Evolutionary conservation across 2,329 filamentous ascomycete genomes (phyloP), one percentile per base, ranked within the genome.

Genomic region (Onygenales sp.): DNA sequence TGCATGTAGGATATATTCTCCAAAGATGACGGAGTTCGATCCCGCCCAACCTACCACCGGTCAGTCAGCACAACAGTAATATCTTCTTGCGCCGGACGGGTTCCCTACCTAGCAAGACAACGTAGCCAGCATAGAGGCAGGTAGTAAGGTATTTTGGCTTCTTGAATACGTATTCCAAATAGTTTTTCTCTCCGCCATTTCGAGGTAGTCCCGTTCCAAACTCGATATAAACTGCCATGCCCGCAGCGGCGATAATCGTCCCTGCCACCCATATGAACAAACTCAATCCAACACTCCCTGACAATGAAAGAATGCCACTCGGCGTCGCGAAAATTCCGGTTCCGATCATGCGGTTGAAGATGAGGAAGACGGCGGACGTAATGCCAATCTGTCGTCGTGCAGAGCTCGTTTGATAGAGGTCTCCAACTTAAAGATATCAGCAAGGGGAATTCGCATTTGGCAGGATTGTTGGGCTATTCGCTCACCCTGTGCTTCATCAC

Each of bases 281-380:
- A 1, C 81, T 76, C 1, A 86, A 70, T 0, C 83, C 84, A 0
- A 83, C 76, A 54, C 83, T 87, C 2, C 85, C 84, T 1, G 82
- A 82, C 0, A 80, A 77, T 31, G 78, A 75, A 0, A 85, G 73
- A 51, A 88, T 84, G 3, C 81, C 76, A 0, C 81, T 84, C 0
- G 82, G 84, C 0, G 83, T 86, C 0, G 84, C 83, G 60, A 87
- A 87, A 57, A 87, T 86, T 34, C 83, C 83, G 57, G 78, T 83
- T 14, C 83, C 83, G 37, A 86, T 82, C 27, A 86, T 82, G 40
- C 83, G 76, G 40, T 70, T 70, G 58, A 70, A 65, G 53, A 70
- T 70, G 14, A 70, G 65, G 52, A 70, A 68, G 4, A 67, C 55
- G 9, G 60, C 60, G 32, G 55, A 58, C 32, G 57, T 53, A n/a